Evolutionary conservation across 2,329 filamentous ascomycete genomes (phyloP), one percentile per base, ranked within the genome.

Genomic region (Xylariaceae sp.): DNA sequence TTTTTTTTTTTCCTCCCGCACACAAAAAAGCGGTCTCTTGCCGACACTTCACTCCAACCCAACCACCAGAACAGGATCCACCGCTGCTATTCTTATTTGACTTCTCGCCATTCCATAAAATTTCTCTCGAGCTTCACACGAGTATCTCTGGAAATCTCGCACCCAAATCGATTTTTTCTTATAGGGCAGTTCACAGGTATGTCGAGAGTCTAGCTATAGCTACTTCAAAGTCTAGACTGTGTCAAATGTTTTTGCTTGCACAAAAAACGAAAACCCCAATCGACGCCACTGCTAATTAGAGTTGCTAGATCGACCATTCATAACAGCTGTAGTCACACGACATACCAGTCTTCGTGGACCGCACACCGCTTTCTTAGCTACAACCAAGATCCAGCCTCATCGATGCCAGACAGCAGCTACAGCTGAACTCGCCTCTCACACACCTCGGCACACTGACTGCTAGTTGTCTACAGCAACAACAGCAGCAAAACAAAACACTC

Each of bases 401-500:
- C 53, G 36, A 30, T 6, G 36, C 7, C 33, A 24, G 10, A 46
- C 43, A 42, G 24, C 51, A 18, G 55, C 44, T 15, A 30, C 16
- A 23, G 5, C 39, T 46, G 15, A 35, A 39, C 10, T 6, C 21
- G 32, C 32, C 41, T n/a, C 15, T 24, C 29, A 26, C 35, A 41
- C 43, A 42, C 47, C 32, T 50, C 33, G 45, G 41, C 43, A 47
- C 50, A 55, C 8, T 23, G 42, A 26, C 51, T 55, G 52, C 44
- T 45, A 24, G 55, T 57, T 57, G 6, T 29, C 18, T 32, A 27
- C 57, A 44, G 53, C 57, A 45, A 48, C 63, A 44, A 54, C 57
- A 45, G 49, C 63, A 61, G 62, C 48, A 59, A 57, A 62, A 64
- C 62, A 41, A 56, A 53, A 55, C 50, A 58, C 59, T 62, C 55